Base-by-base conservation (phyloP, 306 rosid species). In the Pterocarpus macrocarpus region DNA sequence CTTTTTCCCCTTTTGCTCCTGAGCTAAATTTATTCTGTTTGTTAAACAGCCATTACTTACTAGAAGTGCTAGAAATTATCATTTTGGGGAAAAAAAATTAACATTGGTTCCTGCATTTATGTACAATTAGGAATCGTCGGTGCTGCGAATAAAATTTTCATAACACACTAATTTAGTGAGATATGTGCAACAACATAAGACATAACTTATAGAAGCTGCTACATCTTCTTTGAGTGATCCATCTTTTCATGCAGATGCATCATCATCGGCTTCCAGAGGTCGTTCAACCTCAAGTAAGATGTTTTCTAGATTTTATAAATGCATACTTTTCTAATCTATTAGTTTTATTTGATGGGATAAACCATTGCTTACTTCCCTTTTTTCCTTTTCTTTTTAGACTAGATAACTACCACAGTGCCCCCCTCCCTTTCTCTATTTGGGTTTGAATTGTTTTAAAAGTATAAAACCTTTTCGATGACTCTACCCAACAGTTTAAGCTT, bases 161-260 rank as follows among this genome's bases (percentile, higher is more conserved):
- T 94, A 94, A 80, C 94, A 86, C 81, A 88, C 75, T 47, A 90
- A 89, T 73, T 88, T 94, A 47, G 88, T 88, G 81, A 90, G 83
- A 80, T 91, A 86, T 89, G 93, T 88, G 44, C 89, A 89, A 64
- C 89, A 84, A 69, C 64, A 61, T 59, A 85, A 86, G 85, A 72
- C 72, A 17, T 87, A 92, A 75, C 70, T 89, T 14, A 68, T 86
- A 38, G 94, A 89, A 2, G 79, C 85, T 33, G 89, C 85, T 77
- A 17, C 91, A 16, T 71, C 83, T 38, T 70, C 81, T 15, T 78
- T 90, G 53, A 75, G 86, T 53, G 83, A 75, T 61, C 76, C 87
- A 43, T 69, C 64, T 76, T 76, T 80, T 45, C 81, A 68, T 69
- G 58, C 88, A 2, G 86, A 82, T 16, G 77, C 92, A 43, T 84